These are phyloP conservation scores for Calocera viscosa DNA, from an alignment of 768 basidiomycete species.

Conservation along the genomic window DNA sequence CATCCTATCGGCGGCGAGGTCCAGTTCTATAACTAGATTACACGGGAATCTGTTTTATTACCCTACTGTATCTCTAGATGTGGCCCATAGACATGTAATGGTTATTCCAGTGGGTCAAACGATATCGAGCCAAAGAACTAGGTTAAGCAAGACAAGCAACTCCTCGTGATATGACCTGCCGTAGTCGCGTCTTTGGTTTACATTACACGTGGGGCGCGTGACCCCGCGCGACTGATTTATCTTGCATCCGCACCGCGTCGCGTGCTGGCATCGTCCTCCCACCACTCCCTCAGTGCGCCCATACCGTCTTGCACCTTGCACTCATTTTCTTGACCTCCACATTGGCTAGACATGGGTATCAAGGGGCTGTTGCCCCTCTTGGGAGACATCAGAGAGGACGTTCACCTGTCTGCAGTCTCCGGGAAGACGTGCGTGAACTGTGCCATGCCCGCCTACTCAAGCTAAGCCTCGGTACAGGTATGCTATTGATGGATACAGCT, in stretches of 20 bases:
- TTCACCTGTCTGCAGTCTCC: conserved; percentile 65
- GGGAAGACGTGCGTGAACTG: conserved; percentile 45
- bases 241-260: conserved; percentile 9
- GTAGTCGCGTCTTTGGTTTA: neutral
- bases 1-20: neutral
- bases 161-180: no score
- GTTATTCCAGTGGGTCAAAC: neutral
- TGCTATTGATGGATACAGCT: conserved; percentile 91
- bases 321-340: neutral
- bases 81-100: neutral
- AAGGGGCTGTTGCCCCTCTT: conserved; percentile 78
- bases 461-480: conserved; percentile 29
- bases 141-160: no score
- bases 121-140: neutral
- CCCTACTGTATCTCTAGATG: neutral
- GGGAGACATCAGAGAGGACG: conserved; percentile 72
- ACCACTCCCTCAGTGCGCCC: neutral
- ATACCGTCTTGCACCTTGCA: neutral
- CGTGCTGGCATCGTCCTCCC: neutral
- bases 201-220: conserved; percentile 8
- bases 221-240: conserved; percentile 4
- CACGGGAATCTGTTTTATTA: neutral
- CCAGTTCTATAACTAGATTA: neutral
- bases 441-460: neutral
- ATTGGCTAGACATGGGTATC: conserved; percentile 59